A percentile compares a stretch with the other conserved stretches of the same genome.
phyloP scores from a whole-genome alignment of 495 filamentous ascomycete genomes.

The Parathielavia appendiculata region DNA sequence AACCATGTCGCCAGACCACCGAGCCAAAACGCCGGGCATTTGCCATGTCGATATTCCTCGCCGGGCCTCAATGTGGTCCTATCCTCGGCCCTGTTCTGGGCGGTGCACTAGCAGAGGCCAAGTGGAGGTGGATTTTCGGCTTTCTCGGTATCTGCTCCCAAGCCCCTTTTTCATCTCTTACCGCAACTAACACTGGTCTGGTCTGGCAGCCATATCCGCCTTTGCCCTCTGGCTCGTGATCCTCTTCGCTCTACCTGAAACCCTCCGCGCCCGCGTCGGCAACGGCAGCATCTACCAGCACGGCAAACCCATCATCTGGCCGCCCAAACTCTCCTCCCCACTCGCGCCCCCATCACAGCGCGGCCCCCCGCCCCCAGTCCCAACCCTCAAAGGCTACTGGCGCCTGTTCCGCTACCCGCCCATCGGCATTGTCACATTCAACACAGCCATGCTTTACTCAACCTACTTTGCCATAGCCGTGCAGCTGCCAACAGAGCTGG shows the following conservation, averaged over 20 bases:
- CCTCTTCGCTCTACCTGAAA: conserved; percentile 2
- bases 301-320: conserved; percentile 7
- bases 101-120: conserved; percentile 14
- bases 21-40: conserved; percentile 16
- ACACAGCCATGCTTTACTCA: conserved; percentile 18
- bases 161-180: not conserved
- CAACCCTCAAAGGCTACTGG: conserved; percentile 16
- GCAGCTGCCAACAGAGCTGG: conserved; percentile 5
- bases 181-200: not conserved
- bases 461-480: conserved; percentile 20
- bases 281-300: conserved; percentile 9
- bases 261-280: conserved; percentile 9
- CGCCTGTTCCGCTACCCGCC: conserved; percentile 13
- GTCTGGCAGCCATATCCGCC: conserved; percentile 9
- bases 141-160: conserved; percentile 13
- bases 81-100: conserved; percentile 14
- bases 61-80: conserved; percentile 18
- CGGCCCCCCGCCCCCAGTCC: conserved; percentile 7
- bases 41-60: conserved; percentile 17
- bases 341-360: conserved; percentile 11
- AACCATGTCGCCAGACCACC: conserved; percentile 11
- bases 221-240: conserved; percentile 9
- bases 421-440: conserved; percentile 15
- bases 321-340: conserved; percentile 10
- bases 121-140: conserved; percentile 20